Percentiles rank a stretch among this genome's conserved stretches.
These are phyloP conservation scores for Saraca asoca DNA, from an alignment of 331 rosid species.

Conservation along the genomic window DNA sequence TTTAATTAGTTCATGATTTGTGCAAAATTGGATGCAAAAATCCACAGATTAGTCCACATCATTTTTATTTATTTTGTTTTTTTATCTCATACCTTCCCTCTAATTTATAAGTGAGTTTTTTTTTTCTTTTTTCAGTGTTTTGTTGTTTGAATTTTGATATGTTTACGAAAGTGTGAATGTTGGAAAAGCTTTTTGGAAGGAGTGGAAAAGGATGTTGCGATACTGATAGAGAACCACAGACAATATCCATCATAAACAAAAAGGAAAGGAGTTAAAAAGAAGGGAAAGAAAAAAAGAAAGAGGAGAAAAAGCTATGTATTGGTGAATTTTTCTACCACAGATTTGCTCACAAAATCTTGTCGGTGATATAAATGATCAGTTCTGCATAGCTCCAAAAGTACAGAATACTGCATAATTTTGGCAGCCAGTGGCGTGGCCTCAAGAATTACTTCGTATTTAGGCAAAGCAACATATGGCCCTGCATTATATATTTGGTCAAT, in stretches of 20 bases:
- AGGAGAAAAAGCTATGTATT: not conserved
- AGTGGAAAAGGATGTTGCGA: not conserved
- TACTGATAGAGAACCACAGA: slow-evolving; percentile 28
- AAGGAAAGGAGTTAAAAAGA: not conserved
- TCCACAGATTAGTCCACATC: too few relatives aligned
- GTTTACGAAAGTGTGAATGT: slow-evolving; percentile 1
- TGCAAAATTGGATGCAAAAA: too few relatives aligned
- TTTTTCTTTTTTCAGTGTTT: too few relatives aligned
- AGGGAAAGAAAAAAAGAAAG: not conserved
- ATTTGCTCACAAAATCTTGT: slow-evolving; percentile 31
- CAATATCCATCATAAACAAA: slow-evolving; percentile 32
- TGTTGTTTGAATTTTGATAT: too few relatives aligned
- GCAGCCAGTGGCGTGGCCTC: slow-evolving; percentile 17
- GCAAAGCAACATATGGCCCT: too few relatives aligned
- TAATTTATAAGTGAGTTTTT: too few relatives aligned
- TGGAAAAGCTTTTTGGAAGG: slow-evolving; percentile 13
- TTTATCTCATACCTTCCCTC: too few relatives aligned
- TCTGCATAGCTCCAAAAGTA: slow-evolving; percentile 20
- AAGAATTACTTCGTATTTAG: too few relatives aligned
- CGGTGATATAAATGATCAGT: slow-evolving; percentile 16
- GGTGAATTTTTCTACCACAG: slow-evolving; percentile 28
- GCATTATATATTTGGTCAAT: slow-evolving; percentile 2
- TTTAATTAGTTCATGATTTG: too few relatives aligned
- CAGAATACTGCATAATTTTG: slow-evolving; percentile 9
- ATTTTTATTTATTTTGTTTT: too few relatives aligned